phyloP scores from a whole-genome alignment of 176 grass and related monocot species.

The Saccharum officinarum region DNA sequence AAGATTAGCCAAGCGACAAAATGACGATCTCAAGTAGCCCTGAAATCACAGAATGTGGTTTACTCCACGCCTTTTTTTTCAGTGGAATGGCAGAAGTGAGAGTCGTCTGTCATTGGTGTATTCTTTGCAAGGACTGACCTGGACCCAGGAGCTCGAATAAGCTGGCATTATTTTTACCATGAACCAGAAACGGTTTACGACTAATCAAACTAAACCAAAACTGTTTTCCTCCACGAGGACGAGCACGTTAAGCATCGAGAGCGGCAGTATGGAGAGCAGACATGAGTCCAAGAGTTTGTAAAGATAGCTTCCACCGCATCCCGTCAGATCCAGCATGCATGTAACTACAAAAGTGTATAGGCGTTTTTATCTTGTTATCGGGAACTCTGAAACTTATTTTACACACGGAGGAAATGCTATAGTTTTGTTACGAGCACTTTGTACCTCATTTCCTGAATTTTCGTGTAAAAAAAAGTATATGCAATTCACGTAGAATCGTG shows the following conservation, averaged over 20 bases:
- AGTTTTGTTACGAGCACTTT: background rate
- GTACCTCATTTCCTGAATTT: background rate
- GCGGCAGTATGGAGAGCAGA: background rate
- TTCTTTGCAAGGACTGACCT: slow-evolving; percentile 36
- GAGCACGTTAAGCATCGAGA: background rate
- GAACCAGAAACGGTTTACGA: background rate
- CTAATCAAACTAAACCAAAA: slow-evolving; percentile 24
- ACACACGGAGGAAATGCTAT: background rate
- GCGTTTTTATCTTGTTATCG: background rate
- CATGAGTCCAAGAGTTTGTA: slow-evolving; percentile 6
- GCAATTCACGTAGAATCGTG: background rate
- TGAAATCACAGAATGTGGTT: slow-evolving; percentile 30
- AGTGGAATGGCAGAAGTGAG: slow-evolving; percentile 13
- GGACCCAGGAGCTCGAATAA: background rate
- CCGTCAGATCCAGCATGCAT: slow-evolving; percentile 21
- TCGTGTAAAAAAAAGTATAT: background rate
- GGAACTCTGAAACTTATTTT: background rate
- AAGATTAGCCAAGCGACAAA: slow-evolving; percentile 77
- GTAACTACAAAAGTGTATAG: slow-evolving; percentile 29
- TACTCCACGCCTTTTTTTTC: background rate
- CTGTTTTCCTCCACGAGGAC: background rate
- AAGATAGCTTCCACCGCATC: background rate
- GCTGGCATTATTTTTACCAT: background rate
- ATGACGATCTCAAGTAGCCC: slow-evolving; percentile 56
- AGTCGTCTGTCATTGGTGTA: slow-evolving; percentile 4